Evolutionary conservation across 169 alveolate genomes (phyloP).

Genomic region (Perkinsus marinus): DNA sequence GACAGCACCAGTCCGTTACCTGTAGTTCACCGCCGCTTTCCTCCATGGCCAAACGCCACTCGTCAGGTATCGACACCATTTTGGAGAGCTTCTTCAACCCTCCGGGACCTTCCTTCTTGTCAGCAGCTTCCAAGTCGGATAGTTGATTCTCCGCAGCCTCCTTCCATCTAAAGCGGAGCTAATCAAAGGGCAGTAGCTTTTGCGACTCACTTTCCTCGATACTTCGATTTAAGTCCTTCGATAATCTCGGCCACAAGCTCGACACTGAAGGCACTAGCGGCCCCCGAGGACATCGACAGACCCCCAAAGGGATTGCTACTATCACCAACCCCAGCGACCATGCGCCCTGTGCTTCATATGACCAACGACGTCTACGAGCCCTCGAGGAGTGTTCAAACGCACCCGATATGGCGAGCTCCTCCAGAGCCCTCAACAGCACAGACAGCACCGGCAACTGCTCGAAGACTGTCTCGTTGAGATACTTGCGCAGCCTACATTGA

Average conservation of each 20-base stretch:
- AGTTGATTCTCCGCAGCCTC: neutral
- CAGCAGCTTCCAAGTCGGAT: neutral
- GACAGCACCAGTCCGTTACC: neutral
- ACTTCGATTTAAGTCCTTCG: neutral
- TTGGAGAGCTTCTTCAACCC: neutral
- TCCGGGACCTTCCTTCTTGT: neutral
- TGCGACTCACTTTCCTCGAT: neutral
- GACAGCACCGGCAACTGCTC: neutral
- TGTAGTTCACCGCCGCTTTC: neutral
- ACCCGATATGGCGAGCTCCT: slow-evolving; percentile 2
- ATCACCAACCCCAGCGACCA: neutral
- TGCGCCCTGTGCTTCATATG: neutral
- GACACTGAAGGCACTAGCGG: neutral
- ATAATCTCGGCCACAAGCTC: slow-evolving; percentile 1
- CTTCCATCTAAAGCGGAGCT: neutral
- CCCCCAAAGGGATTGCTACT: neutral
- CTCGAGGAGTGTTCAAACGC: neutral
- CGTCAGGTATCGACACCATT: neutral
- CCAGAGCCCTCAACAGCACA: neutral
- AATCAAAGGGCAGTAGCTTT: neutral
- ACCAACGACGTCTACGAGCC: neutral
- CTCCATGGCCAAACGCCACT: neutral
- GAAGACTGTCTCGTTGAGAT: neutral
- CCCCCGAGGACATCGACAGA: neutral
- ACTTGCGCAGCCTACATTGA: neutral